Evolutionary conservation across 345 rosid genomes (phyloP).

Genomic region (Linum trigynum): DNA sequence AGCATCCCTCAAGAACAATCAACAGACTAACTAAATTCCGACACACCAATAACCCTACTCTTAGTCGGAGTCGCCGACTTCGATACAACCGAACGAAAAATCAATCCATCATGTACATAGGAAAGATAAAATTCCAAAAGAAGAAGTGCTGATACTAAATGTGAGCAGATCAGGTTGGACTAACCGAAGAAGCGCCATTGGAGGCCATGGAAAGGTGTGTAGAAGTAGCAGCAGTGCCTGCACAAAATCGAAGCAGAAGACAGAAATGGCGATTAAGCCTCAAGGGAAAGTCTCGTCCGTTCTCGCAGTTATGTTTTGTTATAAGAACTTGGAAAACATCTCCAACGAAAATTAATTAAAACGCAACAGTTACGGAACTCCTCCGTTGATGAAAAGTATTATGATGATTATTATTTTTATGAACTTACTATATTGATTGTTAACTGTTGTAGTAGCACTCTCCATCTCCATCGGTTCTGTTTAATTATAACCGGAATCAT

Average conservation of each 20-base stretch:
- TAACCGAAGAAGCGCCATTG: slow-evolving; percentile 83
- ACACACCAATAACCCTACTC: not conserved
- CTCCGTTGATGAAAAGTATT: too few relatives aligned
- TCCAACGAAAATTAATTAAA: not conserved
- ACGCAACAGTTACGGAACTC: not conserved
- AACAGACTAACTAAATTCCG: not conserved
- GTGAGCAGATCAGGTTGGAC: slow-evolving; percentile 5
- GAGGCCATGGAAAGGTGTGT: slow-evolving; percentile 44
- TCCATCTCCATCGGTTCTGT: too few relatives aligned
- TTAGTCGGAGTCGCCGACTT: not conserved
- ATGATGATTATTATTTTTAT: too few relatives aligned
- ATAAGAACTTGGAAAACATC: not conserved
- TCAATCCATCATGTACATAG: not conserved
- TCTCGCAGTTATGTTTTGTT: not conserved
- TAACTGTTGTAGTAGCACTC: too few relatives aligned
- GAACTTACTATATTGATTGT: too few relatives aligned
- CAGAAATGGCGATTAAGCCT: not conserved
- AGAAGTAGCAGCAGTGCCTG: not conserved
- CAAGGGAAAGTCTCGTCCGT: not conserved
- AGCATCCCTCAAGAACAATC: not conserved
- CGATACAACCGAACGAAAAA: slow-evolving; percentile 5
- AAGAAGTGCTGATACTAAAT: not conserved
- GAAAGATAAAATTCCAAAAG: slow-evolving; percentile 5
- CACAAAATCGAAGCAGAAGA: not conserved
- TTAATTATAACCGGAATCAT: too few relatives aligned